phyloP scores from a whole-genome alignment of 257 asterid genomes.

The Scutellaria galericulata region DNA sequence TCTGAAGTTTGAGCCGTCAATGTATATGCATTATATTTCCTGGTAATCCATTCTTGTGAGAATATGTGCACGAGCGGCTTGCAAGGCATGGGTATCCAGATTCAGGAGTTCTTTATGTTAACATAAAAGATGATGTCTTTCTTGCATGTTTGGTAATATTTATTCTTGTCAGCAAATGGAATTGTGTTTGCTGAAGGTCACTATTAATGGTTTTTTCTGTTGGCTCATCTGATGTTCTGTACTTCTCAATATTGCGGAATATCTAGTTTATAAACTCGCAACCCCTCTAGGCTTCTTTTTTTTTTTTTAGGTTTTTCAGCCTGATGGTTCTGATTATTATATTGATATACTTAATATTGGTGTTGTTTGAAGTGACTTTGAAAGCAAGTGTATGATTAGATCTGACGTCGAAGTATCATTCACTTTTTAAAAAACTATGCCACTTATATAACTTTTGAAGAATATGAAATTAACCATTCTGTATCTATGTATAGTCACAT shows the following conservation, averaged over 20 bases:
- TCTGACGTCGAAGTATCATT: slow-evolving; percentile 18
- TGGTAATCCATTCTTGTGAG: background rate
- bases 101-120: background rate
- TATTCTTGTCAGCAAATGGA: background rate
- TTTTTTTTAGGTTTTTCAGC: too few species aligned
- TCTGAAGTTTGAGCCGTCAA: background rate
- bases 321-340: too few species aligned
- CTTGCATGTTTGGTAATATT: background rate
- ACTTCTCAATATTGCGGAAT: too few species aligned
- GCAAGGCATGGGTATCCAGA: background rate
- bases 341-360: background rate
- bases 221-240: background rate
- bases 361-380: background rate
- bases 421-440: background rate
- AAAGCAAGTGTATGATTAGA: slow-evolving; percentile 4
- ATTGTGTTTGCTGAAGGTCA: background rate
- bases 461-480: background rate
- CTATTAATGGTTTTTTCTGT: background rate
- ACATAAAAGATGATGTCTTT: background rate
- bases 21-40: background rate
- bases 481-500: background rate
- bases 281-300: background rate
- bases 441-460: background rate
- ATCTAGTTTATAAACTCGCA: too few species aligned
- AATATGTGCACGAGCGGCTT: background rate